phyloP scores from a whole-genome alignment of 495 filamentous ascomycete genomes.

The Hypoxylon cercidicola region DNA sequence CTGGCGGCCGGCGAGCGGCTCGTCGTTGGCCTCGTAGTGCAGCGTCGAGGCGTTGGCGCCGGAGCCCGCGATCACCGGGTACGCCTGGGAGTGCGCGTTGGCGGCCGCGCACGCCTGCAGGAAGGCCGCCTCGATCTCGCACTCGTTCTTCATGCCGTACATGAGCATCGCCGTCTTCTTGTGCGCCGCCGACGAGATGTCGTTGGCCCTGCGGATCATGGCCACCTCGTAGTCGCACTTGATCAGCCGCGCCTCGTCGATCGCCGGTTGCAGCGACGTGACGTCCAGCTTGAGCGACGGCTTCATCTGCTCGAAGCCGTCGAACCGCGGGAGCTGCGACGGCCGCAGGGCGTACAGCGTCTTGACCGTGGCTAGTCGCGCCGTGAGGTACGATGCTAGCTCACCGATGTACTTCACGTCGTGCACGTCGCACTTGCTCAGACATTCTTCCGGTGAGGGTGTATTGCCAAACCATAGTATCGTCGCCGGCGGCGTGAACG shows the following conservation, averaged over 20 bases:
- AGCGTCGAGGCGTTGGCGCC: conserved; percentile 81
- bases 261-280: conserved; percentile 67
- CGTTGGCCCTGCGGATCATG: conserved; percentile 81
- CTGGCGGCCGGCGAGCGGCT: conserved; percentile 71
- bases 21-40: conserved; percentile 86
- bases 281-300: conserved; percentile 53
- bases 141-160: conserved; percentile 73
- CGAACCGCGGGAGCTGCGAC: conserved; percentile 54
- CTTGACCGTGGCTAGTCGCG: conserved; percentile 42
- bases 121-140: conserved; percentile 84
- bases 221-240: conserved; percentile 85
- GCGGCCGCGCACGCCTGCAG: conserved; percentile 72
- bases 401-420: conserved; percentile 55
- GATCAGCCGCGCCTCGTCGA: conserved; percentile 76
- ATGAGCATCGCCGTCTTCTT: conserved; percentile 70
- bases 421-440: conserved; percentile 63
- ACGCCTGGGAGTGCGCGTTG: conserved; percentile 81
- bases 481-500: conserved; percentile 62
- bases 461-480: conserved; percentile 71
- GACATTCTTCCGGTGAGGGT: conserved; percentile 61
- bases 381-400: conserved; percentile 48
- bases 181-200: conserved; percentile 79
- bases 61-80: conserved; percentile 84
- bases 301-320: conserved; percentile 45
- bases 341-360: conserved; percentile 56